Percentiles rank a stretch among this genome's conserved stretches.
Evolutionary conservation across 1,284 basidiomycete species (phyloP).

Genomic region (Cutaneotrichosporon mucoides): DNA sequence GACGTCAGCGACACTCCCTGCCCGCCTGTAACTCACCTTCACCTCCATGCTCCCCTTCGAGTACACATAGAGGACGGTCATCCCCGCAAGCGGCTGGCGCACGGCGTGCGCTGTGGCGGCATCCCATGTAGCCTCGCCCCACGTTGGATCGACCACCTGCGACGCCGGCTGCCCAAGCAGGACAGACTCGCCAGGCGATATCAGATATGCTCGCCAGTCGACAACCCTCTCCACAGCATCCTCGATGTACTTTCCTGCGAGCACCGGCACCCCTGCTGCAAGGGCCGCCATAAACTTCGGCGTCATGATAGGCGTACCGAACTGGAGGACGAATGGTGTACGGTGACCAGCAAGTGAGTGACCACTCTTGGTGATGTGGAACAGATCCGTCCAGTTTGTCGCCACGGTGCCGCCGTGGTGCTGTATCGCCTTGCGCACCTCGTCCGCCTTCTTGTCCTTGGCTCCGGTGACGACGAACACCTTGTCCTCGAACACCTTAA

Average conservation of each 20-base stretch:
- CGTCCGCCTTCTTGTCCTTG: not conserved
- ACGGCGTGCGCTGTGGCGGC: constrained; percentile 52
- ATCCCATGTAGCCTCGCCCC: constrained; percentile 57
- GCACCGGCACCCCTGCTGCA: constrained; percentile 76
- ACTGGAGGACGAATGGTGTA: constrained; percentile 61
- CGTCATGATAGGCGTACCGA: constrained; percentile 56
- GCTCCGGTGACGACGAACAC: constrained; percentile 21
- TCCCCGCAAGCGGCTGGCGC: constrained; percentile 27
- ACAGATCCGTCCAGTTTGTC: constrained; percentile 63
- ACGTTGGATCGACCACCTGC: constrained; percentile 66
- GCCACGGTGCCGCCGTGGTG: constrained; percentile 59
- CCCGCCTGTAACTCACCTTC: constrained; percentile 18
- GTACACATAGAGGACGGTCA: constrained; percentile 30
- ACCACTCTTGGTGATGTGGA: constrained; percentile 36
- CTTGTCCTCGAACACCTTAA: constrained; percentile 10
- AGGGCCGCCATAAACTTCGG: constrained; percentile 75
- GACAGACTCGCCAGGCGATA: constrained; percentile 64
- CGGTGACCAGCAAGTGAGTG: not conserved
- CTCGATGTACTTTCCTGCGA: constrained; percentile 62
- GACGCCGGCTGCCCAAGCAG: constrained; percentile 56
- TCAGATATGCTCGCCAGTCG: constrained; percentile 61
- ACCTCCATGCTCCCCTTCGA: constrained; percentile 19
- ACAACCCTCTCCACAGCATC: constrained; percentile 49
- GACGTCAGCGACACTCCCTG: not conserved
- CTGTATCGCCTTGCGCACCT: constrained; percentile 49